A percentile compares a stretch with the other conserved stretches of the same genome.
Evolutionary conservation across 2,329 filamentous ascomycete genomes (phyloP).

Genomic region (Blastomyces percursus): DNA sequence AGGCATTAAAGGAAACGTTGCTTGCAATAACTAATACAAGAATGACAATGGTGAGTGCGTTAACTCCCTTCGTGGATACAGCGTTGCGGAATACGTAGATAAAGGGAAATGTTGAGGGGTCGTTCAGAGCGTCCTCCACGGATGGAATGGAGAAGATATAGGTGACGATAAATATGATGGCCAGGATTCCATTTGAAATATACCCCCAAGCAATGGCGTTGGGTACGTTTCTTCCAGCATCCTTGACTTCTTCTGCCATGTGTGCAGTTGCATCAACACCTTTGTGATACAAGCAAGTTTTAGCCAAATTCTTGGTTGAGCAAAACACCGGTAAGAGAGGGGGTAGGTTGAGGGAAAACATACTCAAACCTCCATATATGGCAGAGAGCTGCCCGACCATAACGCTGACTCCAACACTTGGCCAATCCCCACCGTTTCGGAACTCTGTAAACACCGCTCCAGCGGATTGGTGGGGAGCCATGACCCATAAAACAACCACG

Average conservation of each 20-base stretch:
- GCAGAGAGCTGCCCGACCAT: constrained; percentile 34
- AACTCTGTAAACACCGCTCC: constrained; percentile 20
- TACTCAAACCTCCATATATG: constrained; percentile 30
- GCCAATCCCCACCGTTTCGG: constrained; percentile 20
- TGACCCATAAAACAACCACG: constrained; percentile 23
- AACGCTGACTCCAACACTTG: constrained; percentile 24
- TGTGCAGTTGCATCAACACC: constrained; percentile 18
- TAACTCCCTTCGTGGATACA: constrained; percentile 32
- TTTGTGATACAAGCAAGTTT: constrained; percentile 2
- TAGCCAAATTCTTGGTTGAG: background rate
- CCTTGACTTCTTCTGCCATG: constrained; percentile 30
- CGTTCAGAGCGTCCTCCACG: constrained; percentile 22
- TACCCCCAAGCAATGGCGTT: constrained; percentile 27
- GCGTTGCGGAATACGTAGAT: constrained; percentile 37
- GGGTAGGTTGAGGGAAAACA: constrained; percentile 20
- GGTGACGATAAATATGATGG: constrained; percentile 28
- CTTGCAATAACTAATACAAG: constrained; percentile 24
- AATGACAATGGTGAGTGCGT: constrained; percentile 23
- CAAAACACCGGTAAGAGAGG: constrained; percentile 29
- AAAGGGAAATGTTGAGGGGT: constrained; percentile 28
- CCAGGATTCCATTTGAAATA: constrained; percentile 27
- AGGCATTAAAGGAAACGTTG: constrained; percentile 38
- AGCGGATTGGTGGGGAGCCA: constrained; percentile 18
- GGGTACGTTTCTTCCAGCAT: constrained; percentile 28
- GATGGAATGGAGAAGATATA: constrained; percentile 29